Evolutionary conservation across 192 early-diverging fungal genomes (phyloP).

Genomic region (Thamnidium elegans): DNA sequence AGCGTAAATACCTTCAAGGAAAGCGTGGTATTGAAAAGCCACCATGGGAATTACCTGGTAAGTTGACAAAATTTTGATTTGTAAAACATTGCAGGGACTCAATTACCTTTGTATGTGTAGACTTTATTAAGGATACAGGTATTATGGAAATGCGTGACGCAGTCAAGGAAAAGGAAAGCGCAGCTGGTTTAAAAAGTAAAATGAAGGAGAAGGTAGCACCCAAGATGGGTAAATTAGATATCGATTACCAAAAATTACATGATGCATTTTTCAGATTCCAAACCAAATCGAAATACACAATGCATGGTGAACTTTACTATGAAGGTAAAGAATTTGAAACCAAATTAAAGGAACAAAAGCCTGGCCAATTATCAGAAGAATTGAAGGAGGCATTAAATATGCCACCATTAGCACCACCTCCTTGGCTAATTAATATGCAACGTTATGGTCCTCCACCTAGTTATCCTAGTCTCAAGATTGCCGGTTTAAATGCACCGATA

Average conservation of each 20-base stretch:
- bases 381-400: conserved; percentile 85
- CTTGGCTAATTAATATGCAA: conserved; percentile 99
- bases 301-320: conserved; percentile 88
- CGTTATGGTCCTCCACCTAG: conserved; percentile 93
- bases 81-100: not conserved
- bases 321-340: conserved; percentile 97
- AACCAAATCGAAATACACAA: conserved; percentile 70
- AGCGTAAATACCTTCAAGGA: conserved; percentile 94
- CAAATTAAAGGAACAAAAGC: conserved; percentile 81
- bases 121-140: conserved; percentile 96
- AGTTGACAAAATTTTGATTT: not conserved
- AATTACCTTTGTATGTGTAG: conserved; percentile 33
- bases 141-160: conserved; percentile 95
- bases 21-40: conserved; percentile 96
- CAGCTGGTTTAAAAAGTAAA: conserved; percentile 73
- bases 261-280: conserved; percentile 98
- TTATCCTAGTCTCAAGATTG: conserved; percentile 87
- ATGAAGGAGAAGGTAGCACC: conserved; percentile 85
- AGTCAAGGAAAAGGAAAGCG: conserved; percentile 86
- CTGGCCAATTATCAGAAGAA: conserved; percentile 84
- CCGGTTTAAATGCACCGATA: conserved; percentile 95
- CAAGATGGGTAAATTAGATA: conserved; percentile 94
- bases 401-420: conserved; percentile 89
- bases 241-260: conserved; percentile 97
- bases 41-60: conserved; percentile 88